These are phyloP conservation scores for Hura crepitans DNA, from an alignment of 441 rosid genomes.

Conservation along the genomic window DNA sequence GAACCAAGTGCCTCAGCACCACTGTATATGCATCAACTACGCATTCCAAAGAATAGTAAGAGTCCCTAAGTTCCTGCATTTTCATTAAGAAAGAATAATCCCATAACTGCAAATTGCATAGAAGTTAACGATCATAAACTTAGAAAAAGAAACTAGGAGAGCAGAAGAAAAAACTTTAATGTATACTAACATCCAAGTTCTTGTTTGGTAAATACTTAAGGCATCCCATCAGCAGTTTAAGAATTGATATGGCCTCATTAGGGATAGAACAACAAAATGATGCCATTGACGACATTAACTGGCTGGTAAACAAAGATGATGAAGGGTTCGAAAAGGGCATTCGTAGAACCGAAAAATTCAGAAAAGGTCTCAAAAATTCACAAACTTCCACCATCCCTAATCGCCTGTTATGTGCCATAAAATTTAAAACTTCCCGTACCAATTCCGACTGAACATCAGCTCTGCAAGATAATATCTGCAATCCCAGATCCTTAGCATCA, in stretches of 20 bases:
- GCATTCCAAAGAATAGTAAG: slow-evolving; percentile 42
- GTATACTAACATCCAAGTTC: slow-evolving; percentile 48
- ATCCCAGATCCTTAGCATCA: slow-evolving; percentile 17
- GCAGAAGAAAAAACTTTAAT: not conserved
- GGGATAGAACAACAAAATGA: slow-evolving; percentile 74
- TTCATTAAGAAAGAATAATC: slow-evolving; percentile 26
- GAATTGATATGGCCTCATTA: slow-evolving; percentile 50
- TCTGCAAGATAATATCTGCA: slow-evolving; percentile 69
- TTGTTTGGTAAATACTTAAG: slow-evolving; percentile 49
- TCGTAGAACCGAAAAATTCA: slow-evolving; percentile 51
- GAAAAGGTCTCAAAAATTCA: slow-evolving; percentile 68
- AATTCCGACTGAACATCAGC: slow-evolving; percentile 60
- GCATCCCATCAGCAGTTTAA: slow-evolving; percentile 55
- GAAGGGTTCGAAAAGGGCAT: slow-evolving; percentile 44
- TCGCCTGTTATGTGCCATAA: slow-evolving; percentile 45
- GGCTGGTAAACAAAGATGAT: slow-evolving; percentile 47
- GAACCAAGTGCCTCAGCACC: slow-evolving; percentile 54
- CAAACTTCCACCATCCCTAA: slow-evolving; percentile 63
- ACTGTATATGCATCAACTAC: slow-evolving; percentile 61
- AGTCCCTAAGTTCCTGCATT: slow-evolving; percentile 57
- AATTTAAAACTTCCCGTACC: slow-evolving; percentile 62
- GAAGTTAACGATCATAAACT: slow-evolving; percentile 2
- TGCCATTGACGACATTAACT: slow-evolving; percentile 62
- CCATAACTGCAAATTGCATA: slow-evolving; percentile 15
- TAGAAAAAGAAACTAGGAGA: not conserved